phyloP scores from a whole-genome alignment of 306 rosid genomes.

The Cucumis sativus region Cucumber_9930_V3 NC_026660.2:25089001-25089500 shows the following conservation, averaged over 20 bases:
- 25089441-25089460: not conserved
- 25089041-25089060: not conserved
- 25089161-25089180: not conserved
- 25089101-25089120: not conserved
- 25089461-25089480: not conserved
- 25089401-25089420: not conserved
- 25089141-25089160: conserved; percentile 6
- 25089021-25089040: not conserved
- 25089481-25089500: not conserved
- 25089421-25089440: not conserved
- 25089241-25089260: not conserved
- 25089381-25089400: not conserved
- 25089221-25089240: not conserved
- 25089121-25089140: conserved; percentile 3
- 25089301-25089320: not conserved
- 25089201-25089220: not conserved
- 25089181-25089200: not conserved
- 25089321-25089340: not conserved
- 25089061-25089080: conserved; percentile 8
- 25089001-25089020: not conserved
- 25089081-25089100: not conserved
- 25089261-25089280: not conserved
- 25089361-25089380: not conserved
- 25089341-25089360: conserved; percentile 4
- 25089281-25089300: not conserved